Evolutionary conservation across 371 early-diverging fungal genomes (phyloP), one percentile per base, ranked within the genome.

Genomic region (Rhizopus sp.): DNA sequence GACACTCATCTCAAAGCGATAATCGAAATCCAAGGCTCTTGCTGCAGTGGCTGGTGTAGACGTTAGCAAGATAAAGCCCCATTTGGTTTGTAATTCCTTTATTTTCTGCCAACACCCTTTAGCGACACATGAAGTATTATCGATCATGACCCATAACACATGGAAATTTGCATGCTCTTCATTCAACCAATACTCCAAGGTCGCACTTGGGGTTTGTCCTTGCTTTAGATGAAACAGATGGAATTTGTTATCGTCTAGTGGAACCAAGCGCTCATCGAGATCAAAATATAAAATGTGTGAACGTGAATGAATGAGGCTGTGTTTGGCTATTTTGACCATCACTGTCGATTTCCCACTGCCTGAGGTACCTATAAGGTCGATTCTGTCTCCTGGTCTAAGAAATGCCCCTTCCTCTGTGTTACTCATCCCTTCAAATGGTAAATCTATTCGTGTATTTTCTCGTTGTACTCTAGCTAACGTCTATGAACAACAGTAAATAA

Each of bases 191-290:
- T 35, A 40, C 23, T 61, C 67, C 5, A 71, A 35, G 5, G 62
- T 55, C 17, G 42, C 44, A 12, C 64, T 6, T 1, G 57, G 50
- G 6, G 57, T 51, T 7, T 50, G 12, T 12, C 42, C 23, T 37
- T 60, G 3, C 35, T 50, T 17, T 49, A 47, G 57, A 23, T 64
- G 64, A 42, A 59, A 71, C n/a, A 71, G 47, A 57, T 71, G 67
- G 32, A 64, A 53, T 13, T 53, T 37, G 9, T 52, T 56, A 17
- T 62, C 37, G 46, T 32, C 31, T 4, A 49, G 17, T 31, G 31
- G 58, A n/a, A 50, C 40, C 17, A 60, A 53, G 3, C 66, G 66
- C 8, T 49, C 53, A 56, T 66, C 67, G 10, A 67, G 38, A 56
- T 71, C 71, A 15, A 71, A 40, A 53, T 50, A 59, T 4, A 71